phyloP scores from a whole-genome alignment of 2,329 filamentous ascomycete genomes.

The Endothia cerciana region DNA sequence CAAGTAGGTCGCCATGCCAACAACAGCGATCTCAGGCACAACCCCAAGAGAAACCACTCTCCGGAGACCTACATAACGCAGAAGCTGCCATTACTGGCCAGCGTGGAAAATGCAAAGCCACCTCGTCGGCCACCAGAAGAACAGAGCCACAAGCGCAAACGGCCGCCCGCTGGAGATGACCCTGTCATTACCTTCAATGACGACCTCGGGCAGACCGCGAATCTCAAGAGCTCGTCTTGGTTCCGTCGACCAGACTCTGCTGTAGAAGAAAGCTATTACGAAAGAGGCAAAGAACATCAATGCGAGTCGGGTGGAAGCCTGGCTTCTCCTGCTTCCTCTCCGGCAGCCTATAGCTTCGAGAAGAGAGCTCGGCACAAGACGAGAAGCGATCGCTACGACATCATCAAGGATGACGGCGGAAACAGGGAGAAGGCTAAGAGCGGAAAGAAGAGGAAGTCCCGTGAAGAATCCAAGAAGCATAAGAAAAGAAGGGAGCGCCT shows the following conservation, averaged over 20 bases:
- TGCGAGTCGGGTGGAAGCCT: background rate
- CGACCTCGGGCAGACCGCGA: background rate
- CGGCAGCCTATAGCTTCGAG: slow-evolving; percentile 7
- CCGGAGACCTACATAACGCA: background rate
- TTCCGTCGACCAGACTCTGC: background rate
- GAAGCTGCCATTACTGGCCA: background rate
- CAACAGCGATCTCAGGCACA: background rate
- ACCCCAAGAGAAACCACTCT: background rate
- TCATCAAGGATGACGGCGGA: slow-evolving; percentile 34
- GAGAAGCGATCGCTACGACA: slow-evolving; percentile 58
- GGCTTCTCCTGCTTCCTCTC: background rate
- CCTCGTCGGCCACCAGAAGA: background rate
- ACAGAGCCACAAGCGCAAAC: slow-evolving; percentile 5
- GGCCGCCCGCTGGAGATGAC: background rate
- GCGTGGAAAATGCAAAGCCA: background rate
- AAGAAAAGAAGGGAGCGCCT: slow-evolving; percentile 37
- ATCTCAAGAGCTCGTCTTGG: no score
- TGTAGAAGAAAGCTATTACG: slow-evolving; percentile 8
- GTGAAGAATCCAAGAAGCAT: slow-evolving; percentile 34
- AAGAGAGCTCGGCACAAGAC: slow-evolving; percentile 57
- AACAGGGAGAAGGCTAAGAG: slow-evolving; percentile 20
- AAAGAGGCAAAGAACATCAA: slow-evolving; percentile 9
- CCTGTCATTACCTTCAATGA: background rate
- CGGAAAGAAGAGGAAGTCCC: slow-evolving; percentile 34
- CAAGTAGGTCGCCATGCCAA: background rate